phyloP scores from a whole-genome alignment of 140 eudicot species.

The Oenanthe javanica region DNA sequence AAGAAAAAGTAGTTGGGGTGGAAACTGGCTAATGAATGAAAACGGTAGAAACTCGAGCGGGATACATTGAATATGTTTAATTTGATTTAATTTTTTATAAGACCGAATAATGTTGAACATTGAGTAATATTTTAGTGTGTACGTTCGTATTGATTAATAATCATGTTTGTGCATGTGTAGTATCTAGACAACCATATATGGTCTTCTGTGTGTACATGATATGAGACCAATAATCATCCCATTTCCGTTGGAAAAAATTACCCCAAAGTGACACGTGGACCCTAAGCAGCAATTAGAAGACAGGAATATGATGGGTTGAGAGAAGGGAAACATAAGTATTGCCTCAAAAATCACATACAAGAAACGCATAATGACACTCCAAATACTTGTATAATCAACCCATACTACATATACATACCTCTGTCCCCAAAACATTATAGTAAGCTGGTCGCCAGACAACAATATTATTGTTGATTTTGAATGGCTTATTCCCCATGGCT shows the following conservation, averaged over 20 bases:
- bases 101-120: too few relatives aligned
- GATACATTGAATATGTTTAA: background rate
- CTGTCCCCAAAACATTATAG: background rate
- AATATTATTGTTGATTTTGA: background rate
- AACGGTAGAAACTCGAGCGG: too few relatives aligned
- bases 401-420: background rate
- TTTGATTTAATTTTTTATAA: too few relatives aligned
- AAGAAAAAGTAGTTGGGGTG: too few relatives aligned
- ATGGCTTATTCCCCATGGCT: background rate
- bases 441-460: background rate
- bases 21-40: too few relatives aligned
- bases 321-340: conserved; percentile 8
- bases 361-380: background rate
- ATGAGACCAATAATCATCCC: background rate
- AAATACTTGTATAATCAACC: background rate
- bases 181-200: too few relatives aligned
- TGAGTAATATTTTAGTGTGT: too few relatives aligned
- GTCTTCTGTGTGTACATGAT: background rate
- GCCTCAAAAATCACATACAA: conserved; percentile 7
- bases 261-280: conserved; percentile 5
- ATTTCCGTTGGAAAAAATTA: background rate
- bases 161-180: too few relatives aligned
- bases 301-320: background rate
- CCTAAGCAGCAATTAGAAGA: background rate
- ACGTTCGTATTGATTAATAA: background rate